Evolutionary conservation across 129 eudicot genomes (phyloP).

Genomic region (Saposhnikovia divaricata): DNA sequence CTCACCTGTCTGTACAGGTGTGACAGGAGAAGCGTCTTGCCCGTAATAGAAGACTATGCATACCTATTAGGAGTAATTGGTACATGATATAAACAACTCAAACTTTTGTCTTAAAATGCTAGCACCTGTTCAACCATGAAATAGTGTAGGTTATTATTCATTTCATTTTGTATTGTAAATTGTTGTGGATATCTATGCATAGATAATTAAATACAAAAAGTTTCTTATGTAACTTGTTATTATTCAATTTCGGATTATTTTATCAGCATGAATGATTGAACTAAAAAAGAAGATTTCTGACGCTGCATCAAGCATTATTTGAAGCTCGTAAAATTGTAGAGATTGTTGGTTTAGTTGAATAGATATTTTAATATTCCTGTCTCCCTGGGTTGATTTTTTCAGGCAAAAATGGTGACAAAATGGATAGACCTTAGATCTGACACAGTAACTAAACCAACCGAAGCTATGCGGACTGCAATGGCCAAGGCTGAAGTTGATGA

Average conservation of each 20-base stretch:
- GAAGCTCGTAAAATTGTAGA: not conserved
- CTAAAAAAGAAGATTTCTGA: not conserved
- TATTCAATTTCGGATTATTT: not conserved
- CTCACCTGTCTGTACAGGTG: not conserved
- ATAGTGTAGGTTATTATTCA: not conserved
- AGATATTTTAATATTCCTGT: not conserved
- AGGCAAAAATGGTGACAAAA: conserved; percentile 60
- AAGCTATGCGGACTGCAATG: conserved; percentile 88
- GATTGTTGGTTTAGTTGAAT: not conserved
- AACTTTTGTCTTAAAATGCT: not conserved
- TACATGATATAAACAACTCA: not conserved
- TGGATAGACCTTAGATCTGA: conserved; percentile 86
- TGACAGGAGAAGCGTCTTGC: not conserved
- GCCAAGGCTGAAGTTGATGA: conserved; percentile 96
- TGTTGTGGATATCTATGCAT: not conserved
- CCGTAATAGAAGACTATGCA: not conserved
- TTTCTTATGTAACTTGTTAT: not conserved
- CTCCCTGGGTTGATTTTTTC: not conserved
- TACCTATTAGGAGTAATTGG: not conserved
- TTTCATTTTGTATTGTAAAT: not conserved
- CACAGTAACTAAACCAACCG: conserved; percentile 94
- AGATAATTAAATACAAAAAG: not conserved
- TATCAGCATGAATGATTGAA: not conserved
- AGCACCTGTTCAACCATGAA: not conserved
- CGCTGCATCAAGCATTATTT: not conserved